A percentile compares a stretch with the other conserved stretches of the same genome.
These are phyloP conservation scores for Candida labiduridarum DNA, from an alignment of 1,139 yeast genomes.

Conservation along the genomic window DNA sequence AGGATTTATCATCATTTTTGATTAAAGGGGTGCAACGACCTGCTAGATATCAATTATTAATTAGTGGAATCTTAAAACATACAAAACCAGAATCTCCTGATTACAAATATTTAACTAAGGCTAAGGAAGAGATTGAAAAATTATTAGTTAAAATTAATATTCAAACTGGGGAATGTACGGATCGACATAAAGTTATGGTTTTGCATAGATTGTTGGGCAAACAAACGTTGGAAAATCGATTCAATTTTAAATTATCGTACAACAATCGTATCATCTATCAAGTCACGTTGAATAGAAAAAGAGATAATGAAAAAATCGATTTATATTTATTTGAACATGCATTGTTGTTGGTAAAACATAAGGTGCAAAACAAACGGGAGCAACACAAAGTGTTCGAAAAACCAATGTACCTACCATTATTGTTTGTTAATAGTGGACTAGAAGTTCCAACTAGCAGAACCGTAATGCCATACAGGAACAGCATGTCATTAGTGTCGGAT, in stretches of 20 bases:
- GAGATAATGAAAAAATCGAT: constrained; percentile 80
- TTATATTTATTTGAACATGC: constrained; percentile 89
- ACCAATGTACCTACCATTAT: constrained; percentile 87
- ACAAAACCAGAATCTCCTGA: constrained; percentile 80
- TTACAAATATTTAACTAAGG: constrained; percentile 66
- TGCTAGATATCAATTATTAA: constrained; percentile 86
- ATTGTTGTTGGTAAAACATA: constrained; percentile 80
- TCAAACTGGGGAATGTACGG: constrained; percentile 94
- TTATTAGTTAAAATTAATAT: constrained; percentile 79
- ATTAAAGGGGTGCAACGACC: constrained; percentile 97
- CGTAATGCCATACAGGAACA: constrained; percentile 36
- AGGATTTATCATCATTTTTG: constrained; percentile 88
- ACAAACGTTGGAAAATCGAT: constrained; percentile 66
- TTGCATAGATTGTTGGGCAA: constrained; percentile 81
- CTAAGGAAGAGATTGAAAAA: constrained; percentile 74
- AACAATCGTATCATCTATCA: constrained; percentile 82
- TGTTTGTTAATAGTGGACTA: constrained; percentile 75
- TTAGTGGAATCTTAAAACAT: constrained; percentile 80
- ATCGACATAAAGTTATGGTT: constrained; percentile 85
- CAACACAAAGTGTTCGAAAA: constrained; percentile 89
- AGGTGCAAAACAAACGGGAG: constrained; percentile 86
- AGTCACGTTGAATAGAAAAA: constrained; percentile 65
- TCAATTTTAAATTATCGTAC: constrained; percentile 70
- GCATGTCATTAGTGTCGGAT: constrained; percentile 46
- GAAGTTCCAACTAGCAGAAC: constrained; percentile 70